Evolutionary conservation across 768 basidiomycete species (phyloP), one percentile per base, ranked within the genome.

Genomic region (Calocybe cyanea): DNA sequence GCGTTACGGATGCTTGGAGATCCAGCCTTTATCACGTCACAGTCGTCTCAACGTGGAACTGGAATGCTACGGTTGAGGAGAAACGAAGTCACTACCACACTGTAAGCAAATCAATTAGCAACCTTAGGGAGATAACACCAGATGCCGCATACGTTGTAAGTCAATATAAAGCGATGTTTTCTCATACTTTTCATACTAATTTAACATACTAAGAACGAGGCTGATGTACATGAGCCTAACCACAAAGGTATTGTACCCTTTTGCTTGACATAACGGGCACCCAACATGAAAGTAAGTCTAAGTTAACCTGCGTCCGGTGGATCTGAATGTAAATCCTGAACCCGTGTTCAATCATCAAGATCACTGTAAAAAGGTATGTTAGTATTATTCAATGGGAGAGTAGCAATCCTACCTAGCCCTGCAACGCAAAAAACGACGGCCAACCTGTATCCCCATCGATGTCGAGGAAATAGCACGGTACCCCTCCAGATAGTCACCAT

Each of bases 161-260:
- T 63, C 25, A 28, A 28, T 11, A 28, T 28, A 28, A 7, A 30
- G 2, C 18, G 9, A 10, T 18, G 4, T 3, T 3, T 13, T 1
- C 17, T 45, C 11, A 11, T 19, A 17, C 8, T 47, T 17, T 28
- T 28, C 8, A 21, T 49, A 17, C 24, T 30, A 21, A n/a, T 44
- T 20, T 28, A 13, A 20, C 9, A 13, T 21, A 15, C 42, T 1
- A 48, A 74, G 73, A 76, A 75, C 43, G 75, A 76, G 49, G 71
- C 73, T 1, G 75, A 75, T 52, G 69, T 74, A 7, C 65, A 75
- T 42, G 73, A 76, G 47, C 70, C 71, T 10, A 70, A 73, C 46
- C 61, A 68, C 46, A 55, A 73, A 62, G 64, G 71, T 72, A 49
- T 14, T 37, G 28, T 19, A 2, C 1, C n/a, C n/a, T n/a, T n/a